Evolutionary conservation across 768 basidiomycete genomes (phyloP), one percentile per base, ranked within the genome.

Genomic region (Auricularia sp.): DNA sequence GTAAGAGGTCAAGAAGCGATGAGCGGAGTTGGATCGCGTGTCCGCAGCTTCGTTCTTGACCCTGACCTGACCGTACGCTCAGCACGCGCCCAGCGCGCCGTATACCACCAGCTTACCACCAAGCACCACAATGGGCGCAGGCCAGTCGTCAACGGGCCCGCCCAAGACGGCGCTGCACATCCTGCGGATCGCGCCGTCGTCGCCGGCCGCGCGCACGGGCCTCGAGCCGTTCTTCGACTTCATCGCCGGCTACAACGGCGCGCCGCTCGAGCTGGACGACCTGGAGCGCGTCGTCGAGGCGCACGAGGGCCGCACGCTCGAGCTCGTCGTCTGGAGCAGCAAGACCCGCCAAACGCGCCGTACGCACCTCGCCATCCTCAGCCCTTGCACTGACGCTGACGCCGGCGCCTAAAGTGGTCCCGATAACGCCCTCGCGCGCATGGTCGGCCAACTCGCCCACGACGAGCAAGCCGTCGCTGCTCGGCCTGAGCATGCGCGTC

Each of bases 181-280:
- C 67, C 79, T 97, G 64, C 86, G 94, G 64, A 94, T 97, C 37
- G 93, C 92, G 1, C 89, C 93, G 1, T 82, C 83, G 3, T 94
- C 92, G 1, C 97, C 97, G 6, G 92, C 96, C 1, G 92, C 91
- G 0, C 81, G 87, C 66, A 92, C 92, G 0, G 83, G 81, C 63
- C 86, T 96, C 59, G 92, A 89, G 72, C 91, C 96, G 3, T 95
- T 93, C 77, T 99, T 99, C 71, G 97, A 98, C 78, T 98, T 97
- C 73, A 83, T 99, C 33, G 86, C 96, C 47, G 97, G 96, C 10
- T 89, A 93, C 65, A 87, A 93, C 73, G 90, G 90, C 7, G 84
- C 85, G 67, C 79, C 75, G 59, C 81, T 93, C 59, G 88, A 91
- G 69, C 87, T 83, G 11, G 75, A 83, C 6, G 85, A 86, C 65